Evolutionary conservation across 1,139 yeast species (phyloP).

Genomic region (Arxiozyma bovina): DNA sequence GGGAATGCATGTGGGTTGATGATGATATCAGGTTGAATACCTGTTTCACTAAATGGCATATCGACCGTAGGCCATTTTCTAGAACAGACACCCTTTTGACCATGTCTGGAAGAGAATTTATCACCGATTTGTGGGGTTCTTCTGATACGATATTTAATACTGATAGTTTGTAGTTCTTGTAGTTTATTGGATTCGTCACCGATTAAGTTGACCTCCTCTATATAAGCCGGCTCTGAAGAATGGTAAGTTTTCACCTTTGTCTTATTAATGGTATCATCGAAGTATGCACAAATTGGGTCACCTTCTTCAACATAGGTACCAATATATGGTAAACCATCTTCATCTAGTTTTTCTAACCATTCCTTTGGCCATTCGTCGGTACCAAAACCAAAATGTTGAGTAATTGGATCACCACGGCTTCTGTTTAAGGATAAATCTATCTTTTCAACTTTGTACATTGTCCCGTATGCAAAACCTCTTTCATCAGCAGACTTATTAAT

Average conservation of each 20-base stretch:
- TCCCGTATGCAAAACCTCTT: constrained; percentile 96
- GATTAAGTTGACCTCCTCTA: constrained; percentile 86
- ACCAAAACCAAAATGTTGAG: constrained; percentile 94
- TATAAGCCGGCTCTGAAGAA: constrained; percentile 88
- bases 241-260: constrained; percentile 91
- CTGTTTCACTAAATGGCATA: constrained; percentile 93
- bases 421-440: constrained; percentile 71
- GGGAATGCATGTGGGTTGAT: constrained; percentile 99
- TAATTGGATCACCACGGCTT: constrained; percentile 88
- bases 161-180: constrained; percentile 71
- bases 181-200: constrained; percentile 72
- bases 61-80: constrained; percentile 96
- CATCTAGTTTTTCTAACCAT: constrained; percentile 83
- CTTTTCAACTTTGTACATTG: constrained; percentile 89
- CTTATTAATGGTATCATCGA: constrained; percentile 82
- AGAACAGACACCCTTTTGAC: constrained; percentile 98
- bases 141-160: constrained; percentile 84
- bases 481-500: constrained; percentile 94
- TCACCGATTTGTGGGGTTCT: constrained; percentile 96
- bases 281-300: constrained; percentile 90
- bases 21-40: constrained; percentile 95
- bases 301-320: constrained; percentile 90
- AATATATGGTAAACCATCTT: constrained; percentile 86
- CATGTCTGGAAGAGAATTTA: constrained; percentile 96
- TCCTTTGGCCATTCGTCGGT: constrained; percentile 82